A percentile compares a stretch with the other conserved stretches of the same genome.
Evolutionary conservation across 441 rosid species (phyloP).

Genomic region (Jatropha podagrica): DNA sequence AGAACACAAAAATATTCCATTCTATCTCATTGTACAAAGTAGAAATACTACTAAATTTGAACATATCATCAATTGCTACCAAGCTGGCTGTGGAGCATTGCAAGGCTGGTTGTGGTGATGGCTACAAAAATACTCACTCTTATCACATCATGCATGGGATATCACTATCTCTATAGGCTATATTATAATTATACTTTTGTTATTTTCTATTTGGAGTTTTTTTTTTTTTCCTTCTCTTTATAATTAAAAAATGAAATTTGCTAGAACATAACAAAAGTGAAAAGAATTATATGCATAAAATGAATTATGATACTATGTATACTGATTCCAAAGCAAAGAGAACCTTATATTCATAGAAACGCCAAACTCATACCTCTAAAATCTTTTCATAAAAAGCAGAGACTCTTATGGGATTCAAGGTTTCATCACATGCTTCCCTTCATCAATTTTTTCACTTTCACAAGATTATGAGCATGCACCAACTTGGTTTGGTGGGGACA

Average conservation of each 20-base stretch:
- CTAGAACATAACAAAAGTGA: no score
- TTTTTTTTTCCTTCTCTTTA: background rate
- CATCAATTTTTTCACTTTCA: slow-evolving; percentile 26
- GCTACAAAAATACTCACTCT: slow-evolving; percentile 6
- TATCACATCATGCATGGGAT: slow-evolving; percentile 29
- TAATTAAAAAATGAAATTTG: no score
- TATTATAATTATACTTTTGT: slow-evolving; percentile 17
- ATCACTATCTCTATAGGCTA: background rate
- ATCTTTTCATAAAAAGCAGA: slow-evolving; percentile 67
- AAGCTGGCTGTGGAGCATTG: slow-evolving; percentile 43
- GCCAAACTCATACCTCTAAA: slow-evolving; percentile 59
- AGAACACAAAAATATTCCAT: background rate
- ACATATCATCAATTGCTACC: background rate
- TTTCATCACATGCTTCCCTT: slow-evolving; percentile 64
- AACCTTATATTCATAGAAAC: slow-evolving; percentile 23
- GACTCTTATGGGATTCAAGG: slow-evolving; percentile 54
- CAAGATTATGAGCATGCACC: slow-evolving; percentile 15
- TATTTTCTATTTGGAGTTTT: slow-evolving; percentile 37
- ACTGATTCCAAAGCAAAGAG: slow-evolving; percentile 23
- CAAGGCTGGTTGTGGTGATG: slow-evolving; percentile 32
- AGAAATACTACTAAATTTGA: slow-evolving; percentile 17
- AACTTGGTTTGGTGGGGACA: slow-evolving; percentile 50
- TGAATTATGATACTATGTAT: background rate
- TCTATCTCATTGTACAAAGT: slow-evolving; percentile 24
- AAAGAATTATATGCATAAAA: slow-evolving; percentile 5